Evolutionary conservation across 1,139 yeast genomes (phyloP).

Genomic region (Candida buenavistaensis): DNA sequence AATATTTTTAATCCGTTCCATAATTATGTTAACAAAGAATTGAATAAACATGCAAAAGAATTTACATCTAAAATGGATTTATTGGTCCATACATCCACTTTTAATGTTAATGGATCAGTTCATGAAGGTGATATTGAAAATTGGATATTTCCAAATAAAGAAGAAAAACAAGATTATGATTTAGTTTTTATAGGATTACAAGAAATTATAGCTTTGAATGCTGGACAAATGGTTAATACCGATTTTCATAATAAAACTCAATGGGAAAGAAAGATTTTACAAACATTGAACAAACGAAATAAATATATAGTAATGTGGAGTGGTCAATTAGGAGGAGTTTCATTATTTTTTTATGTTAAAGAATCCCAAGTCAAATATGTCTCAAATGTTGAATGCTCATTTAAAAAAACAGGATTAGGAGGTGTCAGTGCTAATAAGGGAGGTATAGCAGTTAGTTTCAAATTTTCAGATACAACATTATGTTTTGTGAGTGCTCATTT

Average conservation of each 20-base stretch:
- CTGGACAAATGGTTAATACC: constrained; percentile 84
- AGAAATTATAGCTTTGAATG: constrained; percentile 88
- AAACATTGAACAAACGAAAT: constrained; percentile 48
- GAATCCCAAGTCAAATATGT: constrained; percentile 49
- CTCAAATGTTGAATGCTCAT: constrained; percentile 69
- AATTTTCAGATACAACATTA: constrained; percentile 69
- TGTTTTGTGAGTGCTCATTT: constrained; percentile 84
- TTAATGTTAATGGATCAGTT: constrained; percentile 65
- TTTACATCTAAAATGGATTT: constrained; percentile 55
- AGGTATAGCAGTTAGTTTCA: constrained; percentile 81
- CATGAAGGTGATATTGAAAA: constrained; percentile 51
- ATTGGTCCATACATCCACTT: constrained; percentile 62
- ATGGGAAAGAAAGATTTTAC: constrained; percentile 77
- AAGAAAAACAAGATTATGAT: constrained; percentile 43
- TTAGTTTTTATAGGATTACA: constrained; percentile 83
- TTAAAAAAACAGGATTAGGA: constrained; percentile 91
- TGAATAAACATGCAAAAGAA: constrained; percentile 47
- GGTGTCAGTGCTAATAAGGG: constrained; percentile 97
- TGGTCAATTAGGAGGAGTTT: constrained; percentile 93
- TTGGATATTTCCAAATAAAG: constrained; percentile 56
- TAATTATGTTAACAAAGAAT: constrained; percentile 59
- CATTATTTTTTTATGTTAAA: constrained; percentile 69
- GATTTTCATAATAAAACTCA: constrained; percentile 68
- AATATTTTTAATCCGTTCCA: constrained; percentile 71
- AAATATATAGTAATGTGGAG: constrained; percentile 74